Evolutionary conservation across 1,139 yeast genomes (phyloP), one percentile per base, ranked within the genome.

Genomic region (Meyerozyma smithsonii): DNA sequence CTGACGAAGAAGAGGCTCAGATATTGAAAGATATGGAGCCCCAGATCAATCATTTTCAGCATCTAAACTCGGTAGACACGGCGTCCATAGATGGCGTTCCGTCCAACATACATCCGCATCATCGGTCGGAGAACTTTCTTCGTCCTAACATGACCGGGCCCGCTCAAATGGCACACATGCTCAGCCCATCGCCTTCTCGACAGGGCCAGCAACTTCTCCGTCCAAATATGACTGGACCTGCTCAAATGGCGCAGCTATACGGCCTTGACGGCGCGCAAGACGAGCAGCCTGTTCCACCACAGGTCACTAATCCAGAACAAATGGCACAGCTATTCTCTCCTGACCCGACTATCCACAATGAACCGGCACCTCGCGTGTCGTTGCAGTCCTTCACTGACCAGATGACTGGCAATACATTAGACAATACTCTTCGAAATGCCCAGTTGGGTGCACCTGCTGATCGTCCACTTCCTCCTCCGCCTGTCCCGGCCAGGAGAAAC

Each of bases 11-110:
- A 44, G 84, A 79, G 44, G 71, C 66, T 40, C 82, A 80, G 50
- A 82, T 78, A 15, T 61, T 82, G 18, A 72, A 73, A 42, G 90
- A 81, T 45, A 80, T 82, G 81, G 80, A 73, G 47, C 79, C 81
- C 8, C 81, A 83, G 24, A 71, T 81, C 36, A 77, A 77, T 41
- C 84, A 80, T 55, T 83, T 83, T 58, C 79, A 74, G 42, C 77
- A 82, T 51, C 74, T 82, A 41, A 52, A 69, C 42, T 73, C 77
- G 7, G 84, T 81, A 5, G 89, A 83, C 53, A 77, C 83, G 38
- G 85, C 79, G 3, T 74, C 82, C 20, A 66, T 78, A 11, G 79
- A 66, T 44, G 83, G 84, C 3, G 71, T 70, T 1, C 82, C 84
- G 0, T 59, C 79, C 0, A 72, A 65, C 42, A 61, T 76, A 33